phyloP scores from a whole-genome alignment of 306 rosid species.

The Inga laurina region DNA sequence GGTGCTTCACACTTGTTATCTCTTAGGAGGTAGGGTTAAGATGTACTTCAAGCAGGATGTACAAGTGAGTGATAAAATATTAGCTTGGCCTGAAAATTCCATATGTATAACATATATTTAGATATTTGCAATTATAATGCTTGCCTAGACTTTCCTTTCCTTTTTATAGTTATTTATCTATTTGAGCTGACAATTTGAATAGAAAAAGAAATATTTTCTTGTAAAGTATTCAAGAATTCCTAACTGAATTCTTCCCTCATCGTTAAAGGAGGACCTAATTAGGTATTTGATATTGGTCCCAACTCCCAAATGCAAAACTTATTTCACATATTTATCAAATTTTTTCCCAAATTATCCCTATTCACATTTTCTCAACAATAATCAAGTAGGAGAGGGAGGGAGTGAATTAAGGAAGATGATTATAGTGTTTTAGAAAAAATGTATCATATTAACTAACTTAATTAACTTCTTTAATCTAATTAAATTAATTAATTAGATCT shows the following conservation, averaged over 20 bases:
- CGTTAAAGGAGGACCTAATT: no score
- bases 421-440: no score
- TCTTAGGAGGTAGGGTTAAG: constrained; percentile 14
- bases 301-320: no score
- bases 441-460: no score
- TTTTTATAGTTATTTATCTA: background rate
- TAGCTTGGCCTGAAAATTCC: constrained; percentile 20
- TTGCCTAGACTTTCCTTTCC: background rate
- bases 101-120: constrained; percentile 5
- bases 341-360: no score
- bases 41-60: constrained; percentile 31
- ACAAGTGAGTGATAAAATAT: constrained; percentile 37
- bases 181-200: background rate
- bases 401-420: no score
- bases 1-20: background rate
- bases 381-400: no score
- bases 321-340: no score
- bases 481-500: no score
- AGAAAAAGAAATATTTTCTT: background rate
- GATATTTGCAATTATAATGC: constrained; percentile 14
- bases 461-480: no score
- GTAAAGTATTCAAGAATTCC: background rate
- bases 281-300: no score
- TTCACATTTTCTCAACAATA: no score
- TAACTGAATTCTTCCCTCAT: background rate